These are phyloP conservation scores for Penicillium macrosclerotiorum DNA, from an alignment of 495 filamentous ascomycete species.

Conservation along the genomic window DNA sequence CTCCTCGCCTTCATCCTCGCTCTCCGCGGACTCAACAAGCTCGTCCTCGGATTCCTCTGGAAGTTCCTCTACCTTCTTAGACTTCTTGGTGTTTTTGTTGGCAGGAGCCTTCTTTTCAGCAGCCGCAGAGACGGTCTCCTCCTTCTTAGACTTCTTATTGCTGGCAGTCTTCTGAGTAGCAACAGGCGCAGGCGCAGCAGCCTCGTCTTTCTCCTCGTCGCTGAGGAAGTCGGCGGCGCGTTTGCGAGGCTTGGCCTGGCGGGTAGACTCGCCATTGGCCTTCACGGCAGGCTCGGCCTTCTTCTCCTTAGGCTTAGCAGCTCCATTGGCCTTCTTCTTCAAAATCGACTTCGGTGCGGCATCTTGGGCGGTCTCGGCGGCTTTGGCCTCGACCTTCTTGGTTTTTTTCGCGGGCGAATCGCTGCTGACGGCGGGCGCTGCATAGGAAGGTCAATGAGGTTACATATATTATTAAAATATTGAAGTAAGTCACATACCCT, in stretches of 20 bases:
- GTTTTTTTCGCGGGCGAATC: conserved; percentile 59
- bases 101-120: conserved; percentile 34
- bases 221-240: conserved; percentile 53
- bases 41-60: conserved; percentile 32
- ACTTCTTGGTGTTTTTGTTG: conserved; percentile 22
- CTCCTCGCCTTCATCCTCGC: conserved; percentile 37
- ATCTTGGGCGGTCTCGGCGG: conserved; percentile 26
- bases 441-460: conserved; percentile 7
- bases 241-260: conserved; percentile 50
- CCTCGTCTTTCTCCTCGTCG: conserved; percentile 36
- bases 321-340: conserved; percentile 35
- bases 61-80: conserved; percentile 30
- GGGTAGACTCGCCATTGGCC: conserved; percentile 35
- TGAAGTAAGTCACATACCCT: conserved; percentile 49
- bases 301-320: conserved; percentile 20
- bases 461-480: not conserved
- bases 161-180: conserved; percentile 24
- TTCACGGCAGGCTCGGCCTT: conserved; percentile 28
- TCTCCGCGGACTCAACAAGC: conserved; percentile 21
- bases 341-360: conserved; percentile 34
- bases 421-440: conserved; percentile 45
- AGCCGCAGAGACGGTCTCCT: conserved; percentile 24
- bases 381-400: conserved; percentile 48
- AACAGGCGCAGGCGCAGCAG: conserved; percentile 19
- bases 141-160: conserved; percentile 44